These are phyloP conservation scores for Pistacia integerrima DNA, from an alignment of 345 rosid species.

Conservation along the genomic window DNA sequence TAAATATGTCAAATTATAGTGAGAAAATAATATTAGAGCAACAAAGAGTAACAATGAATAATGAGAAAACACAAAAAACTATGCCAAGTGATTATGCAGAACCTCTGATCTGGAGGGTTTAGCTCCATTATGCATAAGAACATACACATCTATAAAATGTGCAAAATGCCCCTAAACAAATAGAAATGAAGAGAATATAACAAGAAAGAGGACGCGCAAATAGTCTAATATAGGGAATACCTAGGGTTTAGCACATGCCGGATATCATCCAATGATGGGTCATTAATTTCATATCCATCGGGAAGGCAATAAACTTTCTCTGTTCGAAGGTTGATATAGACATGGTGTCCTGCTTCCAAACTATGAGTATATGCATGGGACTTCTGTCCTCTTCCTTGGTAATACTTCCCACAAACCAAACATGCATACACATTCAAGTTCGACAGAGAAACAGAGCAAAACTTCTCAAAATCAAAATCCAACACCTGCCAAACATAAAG, in stretches of 20 bases:
- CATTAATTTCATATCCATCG: conserved; percentile 95
- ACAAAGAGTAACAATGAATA: neutral
- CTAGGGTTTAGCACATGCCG: conserved; percentile 93
- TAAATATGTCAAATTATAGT: neutral
- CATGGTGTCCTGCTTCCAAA: conserved; percentile 69
- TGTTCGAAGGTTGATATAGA: conserved; percentile 83
- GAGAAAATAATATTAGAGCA: neutral
- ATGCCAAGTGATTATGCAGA: neutral
- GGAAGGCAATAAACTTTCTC: conserved; percentile 98
- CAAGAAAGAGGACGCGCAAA: neutral
- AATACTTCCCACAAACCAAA: conserved; percentile 94
- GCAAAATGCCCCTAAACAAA: no score
- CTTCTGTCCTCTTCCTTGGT: conserved; percentile 93
- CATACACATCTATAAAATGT: neutral
- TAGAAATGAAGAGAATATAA: neutral
- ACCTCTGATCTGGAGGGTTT: neutral
- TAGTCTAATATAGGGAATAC: conserved; percentile 30
- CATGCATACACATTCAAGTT: conserved; percentile 96
- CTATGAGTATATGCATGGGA: conserved; percentile 69
- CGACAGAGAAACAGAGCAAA: conserved; percentile 87
- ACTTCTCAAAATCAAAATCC: conserved; percentile 97
- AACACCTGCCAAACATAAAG: conserved; percentile 52
- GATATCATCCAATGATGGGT: conserved; percentile 94
- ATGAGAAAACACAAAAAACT: neutral
- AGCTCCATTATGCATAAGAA: neutral